Percentiles rank a stretch among this genome's conserved stretches.
Conservation (phyloP, 225 moss, liverwort and hornwort genomes). For the Marchantia polymorpha region DNA sequence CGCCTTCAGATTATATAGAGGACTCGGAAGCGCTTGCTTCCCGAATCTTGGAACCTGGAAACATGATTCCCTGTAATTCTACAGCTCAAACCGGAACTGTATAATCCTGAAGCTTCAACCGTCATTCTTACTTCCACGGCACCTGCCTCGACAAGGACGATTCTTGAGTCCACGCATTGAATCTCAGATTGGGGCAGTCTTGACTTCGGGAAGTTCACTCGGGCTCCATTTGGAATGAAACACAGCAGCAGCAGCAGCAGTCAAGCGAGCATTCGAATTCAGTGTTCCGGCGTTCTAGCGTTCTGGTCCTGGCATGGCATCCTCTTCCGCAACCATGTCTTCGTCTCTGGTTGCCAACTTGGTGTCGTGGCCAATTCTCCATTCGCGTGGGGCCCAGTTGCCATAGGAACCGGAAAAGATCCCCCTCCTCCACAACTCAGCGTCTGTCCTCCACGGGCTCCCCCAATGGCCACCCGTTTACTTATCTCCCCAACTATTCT, state of each 20-base stretch:
- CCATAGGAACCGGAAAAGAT: not conserved
- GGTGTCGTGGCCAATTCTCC: constrained; percentile 8
- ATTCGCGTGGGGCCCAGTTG: constrained; percentile 9
- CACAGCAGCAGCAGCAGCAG: not conserved
- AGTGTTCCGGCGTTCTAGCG: not conserved
- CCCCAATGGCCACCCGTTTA: constrained; percentile 21
- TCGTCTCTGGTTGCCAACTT: not conserved
- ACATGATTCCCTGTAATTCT: not conserved
- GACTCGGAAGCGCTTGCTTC: not conserved
- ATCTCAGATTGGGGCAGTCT: not conserved
- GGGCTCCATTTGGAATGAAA: constrained; percentile 1
- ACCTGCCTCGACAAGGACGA: not conserved
- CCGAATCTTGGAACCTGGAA: not conserved
- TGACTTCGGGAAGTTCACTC: not conserved
- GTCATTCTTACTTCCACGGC: not conserved
- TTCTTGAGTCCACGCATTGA: not conserved
- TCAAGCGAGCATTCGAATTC: not conserved
- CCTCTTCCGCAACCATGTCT: not conserved
- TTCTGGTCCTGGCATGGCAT: not conserved
- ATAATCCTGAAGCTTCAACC: not conserved
- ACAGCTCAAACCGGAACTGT: not conserved
- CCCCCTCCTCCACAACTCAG: not conserved
- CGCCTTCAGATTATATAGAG: not conserved
- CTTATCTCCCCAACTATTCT: not conserved
- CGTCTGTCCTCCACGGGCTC: not conserved